phyloP scores from a whole-genome alignment of 495 filamentous ascomycete genomes.

The Cladorrhinum samala region DNA sequence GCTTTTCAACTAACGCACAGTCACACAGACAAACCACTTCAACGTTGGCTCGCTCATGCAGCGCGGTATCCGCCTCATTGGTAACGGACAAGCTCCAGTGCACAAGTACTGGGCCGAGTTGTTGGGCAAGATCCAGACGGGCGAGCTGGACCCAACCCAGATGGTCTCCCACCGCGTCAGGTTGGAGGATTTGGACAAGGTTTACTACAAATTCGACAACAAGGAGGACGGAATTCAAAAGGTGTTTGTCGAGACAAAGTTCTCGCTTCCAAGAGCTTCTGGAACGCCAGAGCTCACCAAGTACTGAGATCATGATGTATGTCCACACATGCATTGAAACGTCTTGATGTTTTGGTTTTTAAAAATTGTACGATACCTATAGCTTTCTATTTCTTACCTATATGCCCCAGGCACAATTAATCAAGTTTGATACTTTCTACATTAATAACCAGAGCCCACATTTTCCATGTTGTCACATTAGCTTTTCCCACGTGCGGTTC shows the following conservation, averaged over 20 bases:
- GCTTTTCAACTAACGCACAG: too few relatives aligned
- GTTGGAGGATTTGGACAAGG: slow-evolving; percentile 64
- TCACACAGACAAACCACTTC: slow-evolving; percentile 65
- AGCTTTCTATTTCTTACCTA: too few relatives aligned
- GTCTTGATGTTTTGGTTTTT: too few relatives aligned
- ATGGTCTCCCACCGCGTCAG: slow-evolving; percentile 76
- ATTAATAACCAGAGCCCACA: too few relatives aligned
- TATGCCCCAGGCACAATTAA: too few relatives aligned
- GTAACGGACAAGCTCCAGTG: slow-evolving; percentile 80
- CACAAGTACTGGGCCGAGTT: slow-evolving; percentile 78
- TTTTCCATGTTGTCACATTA: too few relatives aligned
- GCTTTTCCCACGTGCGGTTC: too few relatives aligned
- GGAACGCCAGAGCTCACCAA: slow-evolving; percentile 51
- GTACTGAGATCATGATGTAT: not conserved
- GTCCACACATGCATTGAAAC: too few relatives aligned
- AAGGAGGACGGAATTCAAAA: slow-evolving; percentile 66
- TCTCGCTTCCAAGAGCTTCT: slow-evolving; percentile 48
- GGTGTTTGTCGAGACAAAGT: slow-evolving; percentile 62
- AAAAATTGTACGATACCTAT: too few relatives aligned
- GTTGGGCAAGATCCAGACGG: slow-evolving; percentile 58
- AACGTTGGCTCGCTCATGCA: slow-evolving; percentile 85
- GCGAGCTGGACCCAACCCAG: slow-evolving; percentile 68
- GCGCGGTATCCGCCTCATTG: slow-evolving; percentile 72
- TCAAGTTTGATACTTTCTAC: too few relatives aligned
- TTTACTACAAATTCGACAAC: slow-evolving; percentile 67